Conservation (phyloP, 1,284 basidiomycete species). For the Marasmius sp. region DNA sequence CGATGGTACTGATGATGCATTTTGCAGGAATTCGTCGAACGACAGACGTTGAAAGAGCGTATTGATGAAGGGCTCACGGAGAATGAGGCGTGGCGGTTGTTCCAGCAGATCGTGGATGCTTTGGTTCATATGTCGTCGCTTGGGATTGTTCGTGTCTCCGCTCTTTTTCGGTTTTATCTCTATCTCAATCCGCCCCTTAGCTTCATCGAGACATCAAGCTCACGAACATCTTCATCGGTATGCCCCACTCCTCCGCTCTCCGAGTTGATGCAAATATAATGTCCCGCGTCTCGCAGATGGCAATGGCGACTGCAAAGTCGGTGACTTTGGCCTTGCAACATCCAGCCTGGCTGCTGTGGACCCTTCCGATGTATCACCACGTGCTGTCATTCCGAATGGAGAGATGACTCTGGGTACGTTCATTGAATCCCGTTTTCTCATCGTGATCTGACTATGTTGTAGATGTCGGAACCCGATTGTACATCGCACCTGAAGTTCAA, state of each 20-base stretch:
- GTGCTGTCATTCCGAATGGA: conserved; percentile 43
- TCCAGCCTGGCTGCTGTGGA: conserved; percentile 79
- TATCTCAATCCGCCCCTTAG: conserved; percentile 29
- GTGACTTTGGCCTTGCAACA: conserved; percentile 92
- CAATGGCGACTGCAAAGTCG: conserved; percentile 91
- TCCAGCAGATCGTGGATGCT: conserved; percentile 92
- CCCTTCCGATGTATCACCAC: conserved; percentile 58
- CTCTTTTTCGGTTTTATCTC: conserved; percentile 4
- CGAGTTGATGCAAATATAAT: neutral
- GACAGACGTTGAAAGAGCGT: conserved; percentile 81
- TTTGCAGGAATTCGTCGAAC: conserved; percentile 82
- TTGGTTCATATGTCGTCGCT: conserved; percentile 88
- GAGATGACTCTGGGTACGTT: conserved; percentile 74
- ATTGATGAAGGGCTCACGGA: conserved; percentile 80
- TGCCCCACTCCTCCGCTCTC: conserved; percentile 17
- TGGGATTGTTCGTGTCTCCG: conserved; percentile 64
- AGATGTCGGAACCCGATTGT: conserved; percentile 91
- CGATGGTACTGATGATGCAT: conserved; percentile 7
- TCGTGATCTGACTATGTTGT: conserved; percentile 3
- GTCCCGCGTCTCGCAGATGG: conserved; percentile 51
- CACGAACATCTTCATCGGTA: conserved; percentile 90
- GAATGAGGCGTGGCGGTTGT: conserved; percentile 87
- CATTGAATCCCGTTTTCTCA: conserved; percentile 1
- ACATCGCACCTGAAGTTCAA: conserved; percentile 89
- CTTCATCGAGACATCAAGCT: conserved; percentile 92